Conservation (phyloP, 2,329 filamentous ascomycete genomes). For the Penicillium sp. region DNA sequence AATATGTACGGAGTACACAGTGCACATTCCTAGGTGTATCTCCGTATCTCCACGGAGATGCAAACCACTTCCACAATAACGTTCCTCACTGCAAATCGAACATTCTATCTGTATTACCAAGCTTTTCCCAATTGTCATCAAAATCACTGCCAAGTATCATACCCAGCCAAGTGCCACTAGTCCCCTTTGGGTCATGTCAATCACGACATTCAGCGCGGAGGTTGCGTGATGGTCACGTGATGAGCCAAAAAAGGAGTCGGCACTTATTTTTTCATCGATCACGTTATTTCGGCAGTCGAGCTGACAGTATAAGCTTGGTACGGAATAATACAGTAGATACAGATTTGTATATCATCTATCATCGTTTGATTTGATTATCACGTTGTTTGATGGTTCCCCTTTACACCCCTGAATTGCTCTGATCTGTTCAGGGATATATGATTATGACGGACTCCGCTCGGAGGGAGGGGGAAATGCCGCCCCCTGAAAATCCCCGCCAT, state of each 20-base stretch:
- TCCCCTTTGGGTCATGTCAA: conserved; percentile 15
- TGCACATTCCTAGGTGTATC: background rate
- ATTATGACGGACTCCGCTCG: conserved; percentile 3
- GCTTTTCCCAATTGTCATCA: background rate
- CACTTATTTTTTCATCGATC: background rate
- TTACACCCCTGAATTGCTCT: background rate
- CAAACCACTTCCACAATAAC: too few species aligned
- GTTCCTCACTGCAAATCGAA: too few species aligned
- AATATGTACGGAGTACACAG: too few species aligned
- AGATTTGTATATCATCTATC: background rate
- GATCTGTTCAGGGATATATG: background rate
- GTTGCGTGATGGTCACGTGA: conserved; percentile 35
- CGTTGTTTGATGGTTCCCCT: background rate
- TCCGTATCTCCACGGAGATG: background rate
- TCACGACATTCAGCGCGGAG: conserved; percentile 34
- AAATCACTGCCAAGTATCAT: background rate
- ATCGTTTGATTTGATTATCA: too few species aligned
- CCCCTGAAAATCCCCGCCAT: conserved; percentile 33
- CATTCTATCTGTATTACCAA: background rate
- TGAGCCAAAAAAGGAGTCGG: too few species aligned
- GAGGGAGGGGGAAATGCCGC: conserved; percentile 23
- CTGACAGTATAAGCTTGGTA: background rate
- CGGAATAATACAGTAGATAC: background rate
- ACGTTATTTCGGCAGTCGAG: conserved; percentile 5
- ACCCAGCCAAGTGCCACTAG: conserved; percentile 14